These are phyloP conservation scores for Nicotiana tomentosiformis DNA, from an alignment of 257 asterid genomes.

Conservation along the genomic window DNA sequence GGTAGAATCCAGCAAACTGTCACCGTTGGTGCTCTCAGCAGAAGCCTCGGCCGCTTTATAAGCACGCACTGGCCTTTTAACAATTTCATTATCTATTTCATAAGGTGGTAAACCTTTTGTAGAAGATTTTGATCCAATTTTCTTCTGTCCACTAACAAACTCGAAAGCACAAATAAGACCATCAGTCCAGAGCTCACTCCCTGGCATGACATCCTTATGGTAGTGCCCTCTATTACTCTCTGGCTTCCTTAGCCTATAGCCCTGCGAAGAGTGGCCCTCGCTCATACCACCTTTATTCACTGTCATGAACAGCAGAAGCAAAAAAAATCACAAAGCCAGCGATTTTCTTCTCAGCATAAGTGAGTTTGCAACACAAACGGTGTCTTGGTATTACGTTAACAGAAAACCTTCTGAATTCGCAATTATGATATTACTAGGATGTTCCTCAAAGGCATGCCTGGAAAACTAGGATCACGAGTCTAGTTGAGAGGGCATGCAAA, in stretches of 20 bases:
- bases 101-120: conserved; percentile 25
- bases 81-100: conserved; percentile 21
- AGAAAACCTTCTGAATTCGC: background rate
- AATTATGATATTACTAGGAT: background rate
- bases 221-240: conserved; percentile 42
- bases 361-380: background rate
- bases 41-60: conserved; percentile 25
- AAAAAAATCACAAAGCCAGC: background rate
- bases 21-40: conserved; percentile 18
- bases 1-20: conserved; percentile 29
- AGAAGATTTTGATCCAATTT: conserved; percentile 32
- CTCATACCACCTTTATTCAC: conserved; percentile 14
- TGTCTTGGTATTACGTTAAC: background rate
- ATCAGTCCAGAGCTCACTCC: conserved; percentile 70
- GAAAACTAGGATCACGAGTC: background rate
- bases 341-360: background rate
- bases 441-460: background rate
- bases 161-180: conserved; percentile 95
- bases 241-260: conserved; percentile 32
- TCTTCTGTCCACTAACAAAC: conserved; percentile 49
- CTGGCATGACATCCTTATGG: conserved; percentile 47
- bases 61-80: conserved; percentile 22
- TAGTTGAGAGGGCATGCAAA: background rate
- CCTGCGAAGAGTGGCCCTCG: conserved; percentile 38
- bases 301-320: background rate